Base-by-base conservation (phyloP, 768 basidiomycete genomes). In the Obba rivulosa region DNA sequence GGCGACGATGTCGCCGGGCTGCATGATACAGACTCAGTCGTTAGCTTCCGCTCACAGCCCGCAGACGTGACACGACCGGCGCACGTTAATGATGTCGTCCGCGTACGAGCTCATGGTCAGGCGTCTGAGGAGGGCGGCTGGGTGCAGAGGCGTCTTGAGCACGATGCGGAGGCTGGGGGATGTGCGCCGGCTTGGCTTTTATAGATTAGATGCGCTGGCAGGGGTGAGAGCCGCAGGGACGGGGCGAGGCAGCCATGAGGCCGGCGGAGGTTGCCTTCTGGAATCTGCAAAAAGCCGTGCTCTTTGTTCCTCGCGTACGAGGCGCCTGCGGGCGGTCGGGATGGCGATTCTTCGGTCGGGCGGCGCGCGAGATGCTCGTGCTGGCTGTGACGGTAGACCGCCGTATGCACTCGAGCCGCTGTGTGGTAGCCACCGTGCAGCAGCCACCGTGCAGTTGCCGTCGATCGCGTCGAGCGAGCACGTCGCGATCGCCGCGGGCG, bases 1-100 rank as follows among this genome's bases (percentile, higher is more conserved):
- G 48, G 85, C 74, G 66, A 92, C 88, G 61, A 90, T 74, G 64
- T 92, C 89, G 52, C 88, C 89, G 46, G 87, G 78, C 85, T 88
- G 48, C 11, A 31, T n/a, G n/a, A n/a, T n/a, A 16, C 23, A 28
- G 8, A 20, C 13, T n/a, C 20, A 38, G 50, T 45, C 46, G 44
- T 35, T 39, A 24, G 45, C 45, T 16, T 10, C 13, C 17, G 25
- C 28, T 3, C 41, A 38, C 38, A n/a, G 16, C 36, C 14, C n/a
- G 23, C 11, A 11, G 7, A 4, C 17, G 8, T 18, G 16, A 16
- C 16, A 28, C 23, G 3, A 38, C 17, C 22, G 34, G 53, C 57
- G 36, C 43, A 59, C 57, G 2, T 31, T 31, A 13, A 61, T 58
- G 43, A 74, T 75, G 5, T 73, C 72, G 4, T 73, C 63, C 39